Evolutionary conservation across 139 green algal species (phyloP), one percentile per base, ranked within the genome.

Genomic region (Raphidocelis subcapitata): DNA sequence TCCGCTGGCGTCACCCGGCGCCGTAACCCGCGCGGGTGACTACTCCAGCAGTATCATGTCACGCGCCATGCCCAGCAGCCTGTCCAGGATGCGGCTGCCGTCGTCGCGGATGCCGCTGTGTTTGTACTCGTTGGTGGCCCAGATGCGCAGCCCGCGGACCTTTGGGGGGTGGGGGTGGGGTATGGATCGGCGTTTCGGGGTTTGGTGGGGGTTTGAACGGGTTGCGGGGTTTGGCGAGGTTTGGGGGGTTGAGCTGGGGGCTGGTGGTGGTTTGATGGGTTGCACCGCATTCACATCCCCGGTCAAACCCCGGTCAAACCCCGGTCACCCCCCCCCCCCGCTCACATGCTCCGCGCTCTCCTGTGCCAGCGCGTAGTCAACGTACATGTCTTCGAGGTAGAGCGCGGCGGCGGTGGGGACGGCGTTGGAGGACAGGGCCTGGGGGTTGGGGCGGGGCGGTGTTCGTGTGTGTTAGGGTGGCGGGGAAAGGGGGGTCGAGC

Each of bases 301-400:
- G n/a, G n/a, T n/a, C n/a, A n/a, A n/a, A n/a, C n/a, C n/a, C n/a
- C n/a, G n/a, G n/a, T n/a, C n/a, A n/a, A n/a, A n/a, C n/a, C n/a
- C n/a, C n/a, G n/a, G n/a, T n/a, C n/a, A n/a, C n/a, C n/a, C n/a
- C n/a, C n/a, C n/a, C n/a, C n/a, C n/a, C n/a, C n/a, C n/a, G n/a
- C n/a, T n/a, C n/a, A n/a, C n/a, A n/a, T n/a, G n/a, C n/a, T n/a
- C 28, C 0, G 82, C 81, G 5, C 90, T 94, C n/a, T 87, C 80
- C 75, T 92, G 75, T 3, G 84, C 83, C 36, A 98, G 75, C 15
- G 90, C 65, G 79, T 92, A 94, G 73, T 97, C 89, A n/a, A 99
- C 95, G 79, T 96, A 99, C 90, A 98, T 89, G 76, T 97, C 92
- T 72, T 97, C 86, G 32, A 82, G 54, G 47, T 77, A 77, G 15